phyloP scores from a whole-genome alignment of 805 yeast species.

The Pichia gijzeniarum region DNA sequence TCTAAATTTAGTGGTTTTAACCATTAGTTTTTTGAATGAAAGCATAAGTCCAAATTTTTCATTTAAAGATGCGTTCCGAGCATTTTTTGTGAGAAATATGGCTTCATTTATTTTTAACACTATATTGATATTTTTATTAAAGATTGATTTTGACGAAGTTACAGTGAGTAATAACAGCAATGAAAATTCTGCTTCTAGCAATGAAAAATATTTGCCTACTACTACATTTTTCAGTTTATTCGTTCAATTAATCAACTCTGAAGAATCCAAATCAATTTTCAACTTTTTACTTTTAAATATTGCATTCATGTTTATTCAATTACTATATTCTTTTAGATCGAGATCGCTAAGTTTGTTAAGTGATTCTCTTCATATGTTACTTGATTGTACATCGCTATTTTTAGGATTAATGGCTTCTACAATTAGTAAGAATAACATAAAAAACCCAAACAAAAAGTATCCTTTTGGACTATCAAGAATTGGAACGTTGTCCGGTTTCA shows the following conservation, averaged over 20 bases:
- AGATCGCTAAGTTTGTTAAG: conserved; percentile 87
- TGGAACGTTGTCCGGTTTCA: conserved; percentile 91
- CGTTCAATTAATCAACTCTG: conserved; percentile 37
- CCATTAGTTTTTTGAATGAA: conserved; percentile 13
- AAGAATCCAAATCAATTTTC: conserved; percentile 84
- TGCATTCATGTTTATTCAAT: conserved; percentile 90
- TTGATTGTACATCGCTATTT: conserved; percentile 87
- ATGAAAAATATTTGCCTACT: background rate
- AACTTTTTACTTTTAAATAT: conserved; percentile 80
- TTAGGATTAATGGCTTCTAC: conserved; percentile 84
- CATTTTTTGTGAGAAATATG: conserved; percentile 8
- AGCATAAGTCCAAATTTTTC: conserved; percentile 9
- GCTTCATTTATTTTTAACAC: conserved; percentile 13
- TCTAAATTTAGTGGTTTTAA: conserved; percentile 11
- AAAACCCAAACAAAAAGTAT: conserved; percentile 36
- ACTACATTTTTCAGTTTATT: conserved; percentile 20
- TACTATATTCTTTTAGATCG: conserved; percentile 85
- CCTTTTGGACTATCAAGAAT: conserved; percentile 84
- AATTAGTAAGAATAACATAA: conserved; percentile 27
- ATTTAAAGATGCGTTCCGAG: conserved; percentile 4
- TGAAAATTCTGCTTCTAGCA: too few relatives aligned
- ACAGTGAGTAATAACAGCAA: background rate
- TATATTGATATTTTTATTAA: conserved; percentile 12
- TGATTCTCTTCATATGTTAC: conserved; percentile 93
- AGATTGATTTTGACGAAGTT: conserved; percentile 1